These are phyloP conservation scores for Symbiodinium natans DNA, from an alignment of 73 alveolate species.

Conservation along the genomic window DNA sequence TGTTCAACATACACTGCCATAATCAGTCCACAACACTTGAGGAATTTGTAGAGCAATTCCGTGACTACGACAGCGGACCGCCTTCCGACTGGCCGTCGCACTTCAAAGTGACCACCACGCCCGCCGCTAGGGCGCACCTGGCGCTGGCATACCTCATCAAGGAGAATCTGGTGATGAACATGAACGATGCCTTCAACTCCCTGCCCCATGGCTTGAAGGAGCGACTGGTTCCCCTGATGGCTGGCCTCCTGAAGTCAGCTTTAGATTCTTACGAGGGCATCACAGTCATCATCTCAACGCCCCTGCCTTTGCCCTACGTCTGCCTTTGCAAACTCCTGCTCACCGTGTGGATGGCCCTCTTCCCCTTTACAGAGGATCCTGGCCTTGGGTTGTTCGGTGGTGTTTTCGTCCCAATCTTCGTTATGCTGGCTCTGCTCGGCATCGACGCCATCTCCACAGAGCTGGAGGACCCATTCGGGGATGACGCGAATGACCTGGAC, in stretches of 20 bases:
- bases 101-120: background rate
- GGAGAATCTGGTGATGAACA: background rate
- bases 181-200: background rate
- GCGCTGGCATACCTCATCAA: background rate
- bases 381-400: background rate
- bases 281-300: background rate
- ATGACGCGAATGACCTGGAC: background rate
- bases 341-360: background rate
- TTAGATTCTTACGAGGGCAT: background rate
- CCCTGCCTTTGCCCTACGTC: background rate
- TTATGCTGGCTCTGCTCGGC: background rate
- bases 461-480: background rate
- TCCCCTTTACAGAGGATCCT: background rate
- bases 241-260: background rate
- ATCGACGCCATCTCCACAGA: background rate
- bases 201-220: background rate
- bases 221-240: background rate
- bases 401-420: background rate
- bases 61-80: background rate
- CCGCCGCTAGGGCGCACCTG: background rate
- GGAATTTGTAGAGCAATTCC: background rate
- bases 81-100: background rate
- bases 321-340: background rate
- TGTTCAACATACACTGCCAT: background rate
- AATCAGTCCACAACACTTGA: background rate